Conservation (phyloP, 1,139 yeast species). For the Debaryomyces robertsiae region DNA sequence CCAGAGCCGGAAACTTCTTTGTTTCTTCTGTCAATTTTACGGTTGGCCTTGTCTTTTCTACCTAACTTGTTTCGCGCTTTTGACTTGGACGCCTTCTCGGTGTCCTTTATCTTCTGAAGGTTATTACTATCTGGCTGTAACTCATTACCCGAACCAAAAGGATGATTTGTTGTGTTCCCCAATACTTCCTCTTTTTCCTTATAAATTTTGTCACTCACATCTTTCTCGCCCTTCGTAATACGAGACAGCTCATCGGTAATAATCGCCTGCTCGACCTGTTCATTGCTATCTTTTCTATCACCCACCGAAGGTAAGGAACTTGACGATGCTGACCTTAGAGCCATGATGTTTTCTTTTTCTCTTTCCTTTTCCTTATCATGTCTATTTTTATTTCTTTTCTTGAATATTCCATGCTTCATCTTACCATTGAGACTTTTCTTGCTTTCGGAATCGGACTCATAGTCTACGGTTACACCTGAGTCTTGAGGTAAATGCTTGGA, state of each 20-base stretch:
- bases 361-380: conserved; percentile 15
- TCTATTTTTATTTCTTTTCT: conserved; percentile 19
- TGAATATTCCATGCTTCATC: conserved; percentile 24
- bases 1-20: conserved; percentile 9
- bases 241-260: conserved; percentile 11
- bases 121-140: conserved; percentile 14
- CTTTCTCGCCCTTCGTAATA: neutral
- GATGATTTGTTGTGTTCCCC: too few species aligned
- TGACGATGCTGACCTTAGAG: conserved; percentile 15
- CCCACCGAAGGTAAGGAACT: conserved; percentile 15
- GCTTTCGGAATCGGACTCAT: conserved; percentile 33
- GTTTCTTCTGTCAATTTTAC: conserved; percentile 11
- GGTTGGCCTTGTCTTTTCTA: conserved; percentile 2
- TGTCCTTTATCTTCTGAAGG: conserved; percentile 14
- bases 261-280: conserved; percentile 1
- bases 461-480: conserved; percentile 31
- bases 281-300: conserved; percentile 8
- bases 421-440: conserved; percentile 20
- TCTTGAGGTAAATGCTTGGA: conserved; percentile 12
- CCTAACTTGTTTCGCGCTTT: conserved; percentile 7
- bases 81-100: conserved; percentile 11
- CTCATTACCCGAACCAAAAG: conserved; percentile 1
- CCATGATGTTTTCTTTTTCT: conserved; percentile 17
- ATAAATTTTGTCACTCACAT: too few species aligned
- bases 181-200: too few species aligned